Evolutionary conservation across 108 stramenopile genomes (phyloP), one percentile per base, ranked within the genome.

Genomic region (Aurantiochytrium sp.): DNA sequence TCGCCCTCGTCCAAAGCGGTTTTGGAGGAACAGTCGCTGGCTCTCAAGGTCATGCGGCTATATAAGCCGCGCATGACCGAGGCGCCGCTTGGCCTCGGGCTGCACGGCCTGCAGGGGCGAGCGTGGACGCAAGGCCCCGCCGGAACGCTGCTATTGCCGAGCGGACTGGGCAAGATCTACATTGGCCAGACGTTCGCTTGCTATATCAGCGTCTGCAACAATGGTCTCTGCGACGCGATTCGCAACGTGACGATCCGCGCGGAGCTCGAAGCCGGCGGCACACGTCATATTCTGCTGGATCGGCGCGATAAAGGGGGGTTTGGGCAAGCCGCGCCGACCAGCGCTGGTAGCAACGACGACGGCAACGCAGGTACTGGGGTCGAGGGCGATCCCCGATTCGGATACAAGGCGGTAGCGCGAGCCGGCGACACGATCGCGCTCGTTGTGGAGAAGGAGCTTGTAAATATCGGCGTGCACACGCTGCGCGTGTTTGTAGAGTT

Each of bases 401-500:
- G 73, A 12, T 48, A 22, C 42, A 81, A 48, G 17, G 73, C 39
- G 3, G 73, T 48, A 1, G 73, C 73, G 39, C 45, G 45, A 12
- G 24, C 73, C 12, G 73, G 73, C 39, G 73, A 81, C 12, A 48
- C 73, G 0, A 81, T 81, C 1, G 73, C 39, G 3, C 30, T 81
- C n/a, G 73, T 81, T 48, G 30, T 81, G 12, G 42, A 81, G 12
- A 41, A 81, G 30, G 73, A 81, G 30, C 45, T 81, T 12, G 45
- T 41, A 0, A 48, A 48, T 30, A 48, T 48, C 2, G 73, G 73
- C 21, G 24, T 48, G 45, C 73, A 81, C 45, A 81, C 73, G 1
- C 24, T 81, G 73, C 73, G 73, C n/a, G 73, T 81, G 73, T 30
- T 6, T n/a, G 73, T 81, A 41, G 42, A 81, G 42, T 81, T 81